These are phyloP conservation scores for Emericellopsis atlantica DNA, from an alignment of 2,329 filamentous ascomycete genomes.

Conservation along the genomic window DNA sequence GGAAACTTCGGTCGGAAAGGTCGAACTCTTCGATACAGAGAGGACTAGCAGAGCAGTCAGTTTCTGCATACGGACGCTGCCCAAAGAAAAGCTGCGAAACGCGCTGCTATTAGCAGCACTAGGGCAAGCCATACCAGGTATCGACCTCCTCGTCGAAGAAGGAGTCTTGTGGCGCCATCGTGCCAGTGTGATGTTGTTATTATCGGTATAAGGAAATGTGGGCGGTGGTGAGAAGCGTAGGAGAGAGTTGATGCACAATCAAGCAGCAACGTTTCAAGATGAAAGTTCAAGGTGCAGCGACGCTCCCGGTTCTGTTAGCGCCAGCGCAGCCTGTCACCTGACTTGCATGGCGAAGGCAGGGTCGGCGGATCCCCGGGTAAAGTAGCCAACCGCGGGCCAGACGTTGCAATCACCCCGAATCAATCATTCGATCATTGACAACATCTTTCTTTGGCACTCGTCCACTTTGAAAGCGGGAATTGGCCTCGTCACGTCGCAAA, in stretches of 20 bases:
- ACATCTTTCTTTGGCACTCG: neutral
- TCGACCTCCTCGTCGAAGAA: conserved; percentile 64
- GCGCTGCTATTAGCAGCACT: neutral
- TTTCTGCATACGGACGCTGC: conserved; percentile 10
- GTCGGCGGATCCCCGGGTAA: conserved; percentile 17
- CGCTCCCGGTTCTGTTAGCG: conserved; percentile 1
- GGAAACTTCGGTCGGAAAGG: conserved; percentile 92
- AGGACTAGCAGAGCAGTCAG: conserved; percentile 45
- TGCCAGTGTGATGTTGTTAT: conserved; percentile 8
- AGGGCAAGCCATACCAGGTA: conserved; percentile 40
- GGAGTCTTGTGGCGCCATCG: conserved; percentile 56
- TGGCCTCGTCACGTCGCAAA: conserved; percentile 22
- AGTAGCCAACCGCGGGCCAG: neutral
- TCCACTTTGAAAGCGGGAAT: conserved; percentile 22
- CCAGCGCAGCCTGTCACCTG: conserved; percentile 3
- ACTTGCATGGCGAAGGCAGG: neutral
- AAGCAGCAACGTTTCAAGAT: neutral
- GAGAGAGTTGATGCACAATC: neutral
- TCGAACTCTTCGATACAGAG: conserved; percentile 99
- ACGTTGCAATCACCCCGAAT: conserved; percentile 1
- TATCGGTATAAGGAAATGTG: neutral
- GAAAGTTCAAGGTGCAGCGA: conserved; percentile 1
- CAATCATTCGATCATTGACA: neutral
- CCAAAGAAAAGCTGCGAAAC: conserved; percentile 7
- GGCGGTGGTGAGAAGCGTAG: neutral